Conservation (phyloP, 768 basidiomycete genomes). For the Pulveroboletus sp. region DNA sequence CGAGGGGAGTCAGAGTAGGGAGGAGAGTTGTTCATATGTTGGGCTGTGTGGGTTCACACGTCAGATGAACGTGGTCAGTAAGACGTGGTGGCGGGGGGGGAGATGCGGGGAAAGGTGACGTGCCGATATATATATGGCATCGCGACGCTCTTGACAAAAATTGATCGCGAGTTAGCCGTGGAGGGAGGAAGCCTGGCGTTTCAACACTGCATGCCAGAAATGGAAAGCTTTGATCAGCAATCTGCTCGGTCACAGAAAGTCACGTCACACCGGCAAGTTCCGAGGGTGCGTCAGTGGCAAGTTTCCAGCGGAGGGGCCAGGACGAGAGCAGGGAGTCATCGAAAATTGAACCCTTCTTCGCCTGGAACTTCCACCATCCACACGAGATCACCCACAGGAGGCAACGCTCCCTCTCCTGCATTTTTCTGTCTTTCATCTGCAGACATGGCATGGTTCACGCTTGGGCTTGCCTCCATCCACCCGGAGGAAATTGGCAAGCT, state of each 20-base stretch:
- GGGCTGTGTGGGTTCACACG: neutral
- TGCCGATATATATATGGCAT: conserved; percentile 15
- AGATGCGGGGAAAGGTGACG: neutral
- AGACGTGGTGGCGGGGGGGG: no score
- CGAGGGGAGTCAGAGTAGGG: conserved; percentile 19
- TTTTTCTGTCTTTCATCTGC: conserved; percentile 10
- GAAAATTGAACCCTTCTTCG: conserved; percentile 29
- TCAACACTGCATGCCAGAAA: conserved; percentile 13
- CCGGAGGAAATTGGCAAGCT: neutral
- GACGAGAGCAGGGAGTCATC: conserved; percentile 14
- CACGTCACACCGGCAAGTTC: conserved; percentile 27
- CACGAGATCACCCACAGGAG: conserved; percentile 10
- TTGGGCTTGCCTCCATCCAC: neutral
- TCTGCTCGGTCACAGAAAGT: conserved; percentile 10
- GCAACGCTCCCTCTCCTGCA: neutral
- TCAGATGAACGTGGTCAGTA: conserved; percentile 9
- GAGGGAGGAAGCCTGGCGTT: neutral
- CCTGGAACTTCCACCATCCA: conserved; percentile 32
- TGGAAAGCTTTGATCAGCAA: conserved; percentile 18
- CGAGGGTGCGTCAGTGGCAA: conserved; percentile 18
- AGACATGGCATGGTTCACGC: neutral
- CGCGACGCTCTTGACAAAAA: conserved; percentile 20
- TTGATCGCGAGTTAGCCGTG: neutral
- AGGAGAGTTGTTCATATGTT: conserved; percentile 20
- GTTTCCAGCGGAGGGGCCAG: conserved; percentile 20